Base-by-base conservation (phyloP, 371 early-diverging fungal species). In the Mycotypha africana region DNA sequence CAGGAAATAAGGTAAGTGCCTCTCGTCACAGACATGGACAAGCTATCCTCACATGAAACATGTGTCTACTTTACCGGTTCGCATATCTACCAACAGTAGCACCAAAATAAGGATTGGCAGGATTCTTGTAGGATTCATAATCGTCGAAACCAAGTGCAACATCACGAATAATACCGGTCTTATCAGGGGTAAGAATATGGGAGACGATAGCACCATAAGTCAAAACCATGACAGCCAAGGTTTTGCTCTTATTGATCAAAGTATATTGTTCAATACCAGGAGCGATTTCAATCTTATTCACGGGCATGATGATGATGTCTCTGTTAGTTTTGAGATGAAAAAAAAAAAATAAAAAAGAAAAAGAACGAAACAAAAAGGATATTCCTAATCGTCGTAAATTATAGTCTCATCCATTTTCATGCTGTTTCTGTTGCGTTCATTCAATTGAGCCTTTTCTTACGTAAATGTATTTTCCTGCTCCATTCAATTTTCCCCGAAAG, bases 41-140 rank as follows among this genome's bases (percentile, higher is more conserved):
- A n/a, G n/a, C n/a, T n/a, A n/a, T n/a, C n/a, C n/a, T n/a, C n/a
- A n/a, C n/a, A n/a, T n/a, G n/a, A n/a, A n/a, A n/a, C n/a, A n/a
- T n/a, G 4, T 16, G 11, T 32, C 3, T 17, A 14, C 15, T 25
- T 56, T 64, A 70, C 71, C 73, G 60, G 51, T 74, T 74, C n/a
- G 64, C 74, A 39, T 47, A 74, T 36, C 74, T 65, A 35, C 74
- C 74, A n/a, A 74, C 50, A 23, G 65, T 38, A 28, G 74, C 70
- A 33, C 74, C 74, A 53, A 70, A 70, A 24, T 62, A 74, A 32
- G 66, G 70, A 35, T 74, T 70, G 4, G 49, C 26, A n/a, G 65
- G 48, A 5, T 58, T 38, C 17, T 62, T 62, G 44, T 74, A 74
- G 22, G 48, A 45, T 30, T 74, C 68, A 47, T 51, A 65, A 32